phyloP scores from a whole-genome alignment of 225 moss, liverwort and hornwort species.

The Anthoceros angustus region DNA sequence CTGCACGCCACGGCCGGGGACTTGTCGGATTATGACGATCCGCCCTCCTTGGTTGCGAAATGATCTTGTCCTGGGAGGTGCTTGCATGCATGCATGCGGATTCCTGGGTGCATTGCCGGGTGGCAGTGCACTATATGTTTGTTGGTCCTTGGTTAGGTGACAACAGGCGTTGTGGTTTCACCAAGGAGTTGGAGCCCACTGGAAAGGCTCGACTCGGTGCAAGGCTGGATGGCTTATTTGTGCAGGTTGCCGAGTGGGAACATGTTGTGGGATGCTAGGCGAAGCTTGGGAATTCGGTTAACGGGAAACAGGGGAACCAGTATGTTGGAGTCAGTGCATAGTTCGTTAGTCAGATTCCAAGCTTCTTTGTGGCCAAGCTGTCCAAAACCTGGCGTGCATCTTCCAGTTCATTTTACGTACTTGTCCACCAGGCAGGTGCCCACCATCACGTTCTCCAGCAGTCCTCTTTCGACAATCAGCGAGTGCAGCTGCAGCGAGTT shows the following conservation, averaged over 20 bases:
- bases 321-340: slow-evolving; percentile 90
- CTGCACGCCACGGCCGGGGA: slow-evolving; percentile 15
- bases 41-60: slow-evolving; percentile 43
- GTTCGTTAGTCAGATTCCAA: slow-evolving; percentile 56
- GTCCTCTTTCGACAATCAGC: too few species aligned
- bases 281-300: slow-evolving; percentile 54
- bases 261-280: slow-evolving; percentile 13
- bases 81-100: not conserved
- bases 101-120: not conserved
- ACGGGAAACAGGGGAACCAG: slow-evolving; percentile 33
- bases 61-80: slow-evolving; percentile 28
- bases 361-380: not conserved
- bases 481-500: too few species aligned
- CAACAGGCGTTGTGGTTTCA: slow-evolving; percentile 7
- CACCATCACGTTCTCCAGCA: too few species aligned
- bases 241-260: too few species aligned
- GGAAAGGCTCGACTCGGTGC: not conserved
- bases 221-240: too few species aligned
- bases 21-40: slow-evolving; percentile 17
- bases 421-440: too few species aligned
- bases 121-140: too few species aligned
- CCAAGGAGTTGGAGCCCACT: too few species aligned
- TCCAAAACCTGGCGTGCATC: too few species aligned
- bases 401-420: too few species aligned
- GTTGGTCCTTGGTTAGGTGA: not conserved